Conservation (phyloP, 2,329 filamentous ascomycete species). For the Bertia moriformis region DNA sequence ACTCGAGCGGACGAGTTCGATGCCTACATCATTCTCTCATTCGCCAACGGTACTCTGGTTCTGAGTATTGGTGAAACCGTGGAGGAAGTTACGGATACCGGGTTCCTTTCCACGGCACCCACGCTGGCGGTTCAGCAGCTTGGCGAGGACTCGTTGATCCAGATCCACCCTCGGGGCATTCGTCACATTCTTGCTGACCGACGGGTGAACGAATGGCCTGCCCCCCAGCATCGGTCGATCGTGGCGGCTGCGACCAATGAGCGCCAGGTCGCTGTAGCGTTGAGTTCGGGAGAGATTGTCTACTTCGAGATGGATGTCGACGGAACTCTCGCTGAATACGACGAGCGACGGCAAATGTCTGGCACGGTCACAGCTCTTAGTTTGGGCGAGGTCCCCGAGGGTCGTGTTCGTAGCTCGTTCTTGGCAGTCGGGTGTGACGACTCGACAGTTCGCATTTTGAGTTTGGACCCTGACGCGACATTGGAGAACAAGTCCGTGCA, state of each 20-base stretch:
- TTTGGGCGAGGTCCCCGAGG: constrained; percentile 81
- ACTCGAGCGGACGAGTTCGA: constrained; percentile 72
- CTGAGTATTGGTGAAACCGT: constrained; percentile 94
- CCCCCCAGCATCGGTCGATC: constrained; percentile 85
- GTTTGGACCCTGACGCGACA: constrained; percentile 76
- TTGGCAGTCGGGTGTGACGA: constrained; percentile 94
- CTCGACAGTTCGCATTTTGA: constrained; percentile 83
- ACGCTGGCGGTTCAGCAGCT: constrained; percentile 89
- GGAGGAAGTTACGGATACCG: constrained; percentile 76
- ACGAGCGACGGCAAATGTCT: constrained; percentile 88
- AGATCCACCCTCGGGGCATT: constrained; percentile 93
- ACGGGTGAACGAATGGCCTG: constrained; percentile 80
- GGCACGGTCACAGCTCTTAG: constrained; percentile 92
- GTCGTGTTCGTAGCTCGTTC: constrained; percentile 76
- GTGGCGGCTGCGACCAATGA: constrained; percentile 89
- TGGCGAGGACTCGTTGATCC: constrained; percentile 80
- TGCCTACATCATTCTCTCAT: constrained; percentile 88
- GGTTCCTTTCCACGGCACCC: constrained; percentile 75
- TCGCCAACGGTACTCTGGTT: constrained; percentile 77
- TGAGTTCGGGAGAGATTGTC: constrained; percentile 91
- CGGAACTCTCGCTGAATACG: constrained; percentile 79
- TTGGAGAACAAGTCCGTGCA: constrained; percentile 90
- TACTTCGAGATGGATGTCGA: constrained; percentile 97
- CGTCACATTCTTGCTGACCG: constrained; percentile 61
- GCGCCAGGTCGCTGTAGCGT: constrained; percentile 78